A percentile compares a stretch with the other conserved stretches of the same genome.
Conservation (phyloP, 2,329 filamentous ascomycete species). For the Cladophialophora exuberans region DNA sequence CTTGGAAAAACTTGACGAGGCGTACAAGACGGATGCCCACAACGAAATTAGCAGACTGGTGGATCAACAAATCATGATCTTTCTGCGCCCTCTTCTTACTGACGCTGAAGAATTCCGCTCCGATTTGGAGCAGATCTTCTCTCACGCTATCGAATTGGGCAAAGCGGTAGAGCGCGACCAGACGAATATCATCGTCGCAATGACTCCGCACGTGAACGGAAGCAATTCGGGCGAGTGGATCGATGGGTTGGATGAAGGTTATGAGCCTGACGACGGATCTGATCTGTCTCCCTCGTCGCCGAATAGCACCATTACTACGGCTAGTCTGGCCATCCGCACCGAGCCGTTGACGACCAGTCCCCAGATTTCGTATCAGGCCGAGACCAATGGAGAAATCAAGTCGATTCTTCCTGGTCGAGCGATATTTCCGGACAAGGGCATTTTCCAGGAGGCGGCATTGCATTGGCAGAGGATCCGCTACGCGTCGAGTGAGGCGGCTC, state of each 20-base stretch:
- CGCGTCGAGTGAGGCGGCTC: slow-evolving; percentile 2
- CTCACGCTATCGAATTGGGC: not conserved
- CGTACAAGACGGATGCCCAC: not conserved
- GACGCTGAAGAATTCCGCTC: not conserved
- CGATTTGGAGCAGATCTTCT: not conserved
- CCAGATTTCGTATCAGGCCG: slow-evolving; percentile 1
- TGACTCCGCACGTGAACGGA: slow-evolving; percentile 2
- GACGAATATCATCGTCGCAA: not conserved
- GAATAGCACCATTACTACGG: not conserved
- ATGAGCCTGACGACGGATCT: slow-evolving; percentile 9
- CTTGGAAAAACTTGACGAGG: slow-evolving; percentile 1
- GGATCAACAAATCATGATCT: not conserved
- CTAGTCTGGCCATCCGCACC: not conserved
- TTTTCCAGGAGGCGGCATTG: slow-evolving; percentile 1
- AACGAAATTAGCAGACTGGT: not conserved
- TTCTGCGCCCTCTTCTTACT: not conserved
- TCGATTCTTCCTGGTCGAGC: not conserved
- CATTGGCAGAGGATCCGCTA: slow-evolving; percentile 2
- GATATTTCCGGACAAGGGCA: slow-evolving; percentile 2
- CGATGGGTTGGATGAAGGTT: slow-evolving; percentile 1
- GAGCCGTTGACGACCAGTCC: slow-evolving; percentile 3
- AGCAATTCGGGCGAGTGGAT: slow-evolving; percentile 5
- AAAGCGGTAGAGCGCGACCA: slow-evolving; percentile 11
- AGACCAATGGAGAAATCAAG: not conserved
- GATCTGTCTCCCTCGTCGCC: slow-evolving; percentile 6